A percentile compares a stretch with the other conserved stretches of the same genome.
phyloP scores from a whole-genome alignment of 2,329 filamentous ascomycete genomes.

The Pleoardoris graminearum region DNA sequence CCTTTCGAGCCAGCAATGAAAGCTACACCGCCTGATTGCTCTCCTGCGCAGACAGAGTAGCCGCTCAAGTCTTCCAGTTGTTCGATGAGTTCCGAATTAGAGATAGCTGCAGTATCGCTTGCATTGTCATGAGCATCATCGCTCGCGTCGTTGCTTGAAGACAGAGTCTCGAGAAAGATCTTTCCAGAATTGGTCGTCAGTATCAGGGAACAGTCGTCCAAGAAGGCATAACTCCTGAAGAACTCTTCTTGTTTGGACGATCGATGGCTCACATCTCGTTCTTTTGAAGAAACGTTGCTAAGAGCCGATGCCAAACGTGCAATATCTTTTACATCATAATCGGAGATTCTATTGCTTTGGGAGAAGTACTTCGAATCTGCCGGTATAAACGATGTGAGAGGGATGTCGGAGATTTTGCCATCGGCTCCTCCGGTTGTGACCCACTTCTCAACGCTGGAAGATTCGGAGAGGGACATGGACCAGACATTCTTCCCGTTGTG shows the following conservation, averaged over 20 bases:
- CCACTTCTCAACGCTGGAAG: conserved; percentile 10
- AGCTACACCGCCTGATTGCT: conserved; percentile 43
- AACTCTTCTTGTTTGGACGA: conserved; percentile 36
- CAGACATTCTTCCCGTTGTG: conserved; percentile 92
- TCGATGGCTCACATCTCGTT: conserved; percentile 9
- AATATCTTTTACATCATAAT: conserved; percentile 35
- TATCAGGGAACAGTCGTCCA: conserved; percentile 58
- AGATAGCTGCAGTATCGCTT: conserved; percentile 3
- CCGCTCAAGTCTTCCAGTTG: conserved; percentile 48
- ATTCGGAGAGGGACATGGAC: conserved; percentile 53
- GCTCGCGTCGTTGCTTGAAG: neutral
- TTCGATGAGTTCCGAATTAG: conserved; percentile 33
- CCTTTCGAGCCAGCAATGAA: conserved; percentile 55
- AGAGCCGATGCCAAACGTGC: conserved; percentile 15
- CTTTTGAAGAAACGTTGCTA: neutral
- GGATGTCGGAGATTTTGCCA: conserved; percentile 57
- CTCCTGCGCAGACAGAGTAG: conserved; percentile 52
- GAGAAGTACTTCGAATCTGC: neutral
- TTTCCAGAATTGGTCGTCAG: conserved; percentile 63
- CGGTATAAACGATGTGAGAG: conserved; percentile 6
- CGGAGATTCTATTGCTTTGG: conserved; percentile 1
- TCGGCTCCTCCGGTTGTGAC: conserved; percentile 73
- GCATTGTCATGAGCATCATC: no score
- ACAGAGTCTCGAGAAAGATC: conserved; percentile 51
- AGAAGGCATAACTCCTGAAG: conserved; percentile 67